phyloP scores from a whole-genome alignment of 352 stramenopile genomes.

The Globisporangium sylvaticum region DNA sequence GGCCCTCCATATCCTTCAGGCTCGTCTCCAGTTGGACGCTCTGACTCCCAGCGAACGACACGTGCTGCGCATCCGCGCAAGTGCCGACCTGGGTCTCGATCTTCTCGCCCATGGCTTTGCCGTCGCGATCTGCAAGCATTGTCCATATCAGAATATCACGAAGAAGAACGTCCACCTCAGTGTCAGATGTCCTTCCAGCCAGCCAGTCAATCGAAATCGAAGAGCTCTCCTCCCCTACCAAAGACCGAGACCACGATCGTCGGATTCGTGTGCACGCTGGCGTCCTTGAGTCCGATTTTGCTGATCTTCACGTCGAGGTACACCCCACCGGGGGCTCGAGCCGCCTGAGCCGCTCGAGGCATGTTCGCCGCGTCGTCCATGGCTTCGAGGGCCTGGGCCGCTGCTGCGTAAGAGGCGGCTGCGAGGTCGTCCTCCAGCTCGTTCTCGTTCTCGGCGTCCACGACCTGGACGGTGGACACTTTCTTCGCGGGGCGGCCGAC shows the following conservation, averaged over 20 bases:
- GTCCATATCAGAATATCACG: not conserved
- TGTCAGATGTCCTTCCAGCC: not conserved
- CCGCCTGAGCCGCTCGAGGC: not conserved
- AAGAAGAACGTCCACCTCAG: not conserved
- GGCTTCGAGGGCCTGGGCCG: not conserved
- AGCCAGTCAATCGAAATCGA: not conserved
- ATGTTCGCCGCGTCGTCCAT: not conserved
- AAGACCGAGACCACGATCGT: slow-evolving; percentile 63
- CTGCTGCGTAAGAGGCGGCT: not conserved
- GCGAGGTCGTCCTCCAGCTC: slow-evolving; percentile 19
- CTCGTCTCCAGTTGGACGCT: slow-evolving; percentile 43
- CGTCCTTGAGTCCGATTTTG: slow-evolving; percentile 68
- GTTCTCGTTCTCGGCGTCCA: slow-evolving; percentile 23
- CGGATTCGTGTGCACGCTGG: slow-evolving; percentile 52
- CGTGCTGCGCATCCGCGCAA: slow-evolving; percentile 34
- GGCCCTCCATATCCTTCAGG: slow-evolving; percentile 43
- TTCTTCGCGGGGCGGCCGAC: slow-evolving; percentile 19
- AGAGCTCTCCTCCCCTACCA: slow-evolving; percentile 22
- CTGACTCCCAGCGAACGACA: slow-evolving; percentile 35
- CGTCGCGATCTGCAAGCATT: slow-evolving; percentile 31
- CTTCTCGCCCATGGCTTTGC: slow-evolving; percentile 48
- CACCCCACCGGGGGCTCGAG: slow-evolving; percentile 23
- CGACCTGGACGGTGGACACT: slow-evolving; percentile 26
- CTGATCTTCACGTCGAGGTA: slow-evolving; percentile 53
- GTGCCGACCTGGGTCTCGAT: slow-evolving; percentile 45